A percentile compares a stretch with the other conserved stretches of the same genome.
These are phyloP conservation scores for Aspergillus versicolor DNA, from an alignment of 2,329 filamentous ascomycete species.

Conservation along the genomic window DNA sequence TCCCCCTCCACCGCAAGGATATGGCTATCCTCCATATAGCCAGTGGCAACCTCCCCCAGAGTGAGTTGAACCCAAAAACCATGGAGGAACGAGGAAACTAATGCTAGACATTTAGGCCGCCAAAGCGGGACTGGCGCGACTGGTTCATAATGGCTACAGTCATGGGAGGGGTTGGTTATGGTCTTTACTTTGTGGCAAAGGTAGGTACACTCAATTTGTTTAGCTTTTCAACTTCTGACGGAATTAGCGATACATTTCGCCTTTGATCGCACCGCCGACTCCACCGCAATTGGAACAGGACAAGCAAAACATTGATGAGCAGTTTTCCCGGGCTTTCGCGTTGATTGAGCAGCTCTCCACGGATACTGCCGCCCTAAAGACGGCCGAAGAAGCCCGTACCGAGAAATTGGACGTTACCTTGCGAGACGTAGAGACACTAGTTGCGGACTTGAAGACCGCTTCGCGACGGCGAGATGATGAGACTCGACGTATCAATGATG, in stretches of 20 bases:
- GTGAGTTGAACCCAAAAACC: slow-evolving; percentile 34
- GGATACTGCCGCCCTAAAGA: slow-evolving; percentile 86
- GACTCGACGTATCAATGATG: slow-evolving; percentile 78
- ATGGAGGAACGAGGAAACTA: neutral
- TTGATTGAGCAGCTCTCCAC: slow-evolving; percentile 88
- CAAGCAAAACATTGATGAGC: slow-evolving; percentile 87
- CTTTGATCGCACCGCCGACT: slow-evolving; percentile 88
- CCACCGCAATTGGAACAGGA: slow-evolving; percentile 92
- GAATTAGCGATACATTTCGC: slow-evolving; percentile 78
- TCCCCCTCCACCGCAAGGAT: slow-evolving; percentile 45
- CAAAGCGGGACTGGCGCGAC: slow-evolving; percentile 90
- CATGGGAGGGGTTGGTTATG: slow-evolving; percentile 84
- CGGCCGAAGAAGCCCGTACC: slow-evolving; percentile 79
- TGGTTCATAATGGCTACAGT: slow-evolving; percentile 99
- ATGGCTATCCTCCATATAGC: slow-evolving; percentile 52
- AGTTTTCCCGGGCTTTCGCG: slow-evolving; percentile 88
- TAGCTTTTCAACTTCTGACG: slow-evolving; percentile 14
- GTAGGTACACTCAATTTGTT: slow-evolving; percentile 45
- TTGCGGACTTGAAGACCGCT: slow-evolving; percentile 76
- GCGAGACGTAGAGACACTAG: slow-evolving; percentile 77
- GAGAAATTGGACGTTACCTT: slow-evolving; percentile 79
- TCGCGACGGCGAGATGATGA: slow-evolving; percentile 84
- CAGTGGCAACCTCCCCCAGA: slow-evolving; percentile 57
- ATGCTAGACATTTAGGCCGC: slow-evolving; percentile 45
- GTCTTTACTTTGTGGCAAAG: slow-evolving; percentile 83